These are phyloP conservation scores for Striga asiatica DNA, from an alignment of 257 asterid species.

Conservation along the genomic window DNA sequence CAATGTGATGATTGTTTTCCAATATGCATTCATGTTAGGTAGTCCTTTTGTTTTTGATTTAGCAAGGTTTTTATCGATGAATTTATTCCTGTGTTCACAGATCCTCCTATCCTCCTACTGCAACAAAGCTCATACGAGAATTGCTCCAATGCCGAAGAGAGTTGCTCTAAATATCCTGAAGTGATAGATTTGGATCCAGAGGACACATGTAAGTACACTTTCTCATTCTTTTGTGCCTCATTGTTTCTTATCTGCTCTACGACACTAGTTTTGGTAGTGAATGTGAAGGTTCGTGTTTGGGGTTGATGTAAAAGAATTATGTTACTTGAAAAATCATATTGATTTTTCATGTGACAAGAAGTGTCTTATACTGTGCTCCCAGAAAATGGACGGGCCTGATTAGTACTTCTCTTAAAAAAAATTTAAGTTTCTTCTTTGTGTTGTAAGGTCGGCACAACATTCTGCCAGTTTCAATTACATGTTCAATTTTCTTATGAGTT, in stretches of 20 bases:
- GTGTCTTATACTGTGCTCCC: too few relatives aligned
- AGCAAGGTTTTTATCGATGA: too few relatives aligned
- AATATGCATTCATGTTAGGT: not conserved
- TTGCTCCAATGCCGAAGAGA: not conserved
- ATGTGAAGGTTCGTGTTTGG: too few relatives aligned
- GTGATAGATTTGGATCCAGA: slow-evolving; percentile 12
- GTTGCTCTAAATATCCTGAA: slow-evolving; percentile 6
- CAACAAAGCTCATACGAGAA: not conserved
- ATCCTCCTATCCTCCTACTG: not conserved
- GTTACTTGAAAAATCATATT: too few relatives aligned
- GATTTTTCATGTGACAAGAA: too few relatives aligned
- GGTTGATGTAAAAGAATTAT: too few relatives aligned
- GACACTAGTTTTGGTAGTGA: not conserved
- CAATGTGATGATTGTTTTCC: too few relatives aligned
- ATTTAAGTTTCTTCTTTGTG: not conserved
- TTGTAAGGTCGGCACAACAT: too few relatives aligned
- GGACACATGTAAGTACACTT: slow-evolving; percentile 9
- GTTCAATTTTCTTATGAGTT: not conserved
- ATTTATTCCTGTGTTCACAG: slow-evolving; percentile 1
- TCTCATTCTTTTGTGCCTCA: not conserved
- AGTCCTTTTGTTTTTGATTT: not conserved
- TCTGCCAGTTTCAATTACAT: not conserved
- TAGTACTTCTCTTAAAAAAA: not conserved
- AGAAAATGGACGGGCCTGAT: too few relatives aligned
- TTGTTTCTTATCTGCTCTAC: not conserved